Evolutionary conservation across 73 alveolate species (phyloP).

Genomic region (Paramecium sonneborni): DNA sequence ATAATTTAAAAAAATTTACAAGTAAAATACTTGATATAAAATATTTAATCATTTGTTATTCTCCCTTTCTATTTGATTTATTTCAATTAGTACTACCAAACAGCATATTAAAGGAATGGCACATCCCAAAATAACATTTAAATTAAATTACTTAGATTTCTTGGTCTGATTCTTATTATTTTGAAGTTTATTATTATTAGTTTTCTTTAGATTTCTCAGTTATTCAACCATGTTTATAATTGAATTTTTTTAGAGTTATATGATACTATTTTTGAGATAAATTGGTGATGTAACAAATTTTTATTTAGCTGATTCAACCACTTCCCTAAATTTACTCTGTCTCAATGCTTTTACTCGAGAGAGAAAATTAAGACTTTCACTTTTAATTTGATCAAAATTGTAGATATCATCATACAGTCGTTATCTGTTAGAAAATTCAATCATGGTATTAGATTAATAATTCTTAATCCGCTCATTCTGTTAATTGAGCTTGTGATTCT

Average conservation of each 20-base stretch:
- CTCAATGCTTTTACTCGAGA: background rate
- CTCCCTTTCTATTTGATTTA: background rate
- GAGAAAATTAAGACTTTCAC: background rate
- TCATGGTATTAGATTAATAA: background rate
- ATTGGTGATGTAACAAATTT: background rate
- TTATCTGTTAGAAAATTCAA: background rate
- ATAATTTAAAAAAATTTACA: background rate
- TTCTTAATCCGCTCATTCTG: background rate
- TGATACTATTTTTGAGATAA: background rate
- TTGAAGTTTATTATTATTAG: background rate
- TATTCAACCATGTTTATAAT: background rate
- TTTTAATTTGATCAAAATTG: background rate
- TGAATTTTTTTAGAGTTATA: background rate
- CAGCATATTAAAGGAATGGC: background rate
- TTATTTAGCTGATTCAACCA: background rate
- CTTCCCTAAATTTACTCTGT: background rate
- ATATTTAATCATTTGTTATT: background rate
- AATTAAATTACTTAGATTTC: background rate
- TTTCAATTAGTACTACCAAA: background rate
- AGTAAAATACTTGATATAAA: background rate
- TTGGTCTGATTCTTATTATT: background rate
- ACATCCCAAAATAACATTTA: background rate
- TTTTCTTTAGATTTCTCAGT: background rate
- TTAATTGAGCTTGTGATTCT: background rate
- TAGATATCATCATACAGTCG: background rate